phyloP scores from a whole-genome alignment of 768 basidiomycete genomes.

The Trametes cinnabarina region DNA sequence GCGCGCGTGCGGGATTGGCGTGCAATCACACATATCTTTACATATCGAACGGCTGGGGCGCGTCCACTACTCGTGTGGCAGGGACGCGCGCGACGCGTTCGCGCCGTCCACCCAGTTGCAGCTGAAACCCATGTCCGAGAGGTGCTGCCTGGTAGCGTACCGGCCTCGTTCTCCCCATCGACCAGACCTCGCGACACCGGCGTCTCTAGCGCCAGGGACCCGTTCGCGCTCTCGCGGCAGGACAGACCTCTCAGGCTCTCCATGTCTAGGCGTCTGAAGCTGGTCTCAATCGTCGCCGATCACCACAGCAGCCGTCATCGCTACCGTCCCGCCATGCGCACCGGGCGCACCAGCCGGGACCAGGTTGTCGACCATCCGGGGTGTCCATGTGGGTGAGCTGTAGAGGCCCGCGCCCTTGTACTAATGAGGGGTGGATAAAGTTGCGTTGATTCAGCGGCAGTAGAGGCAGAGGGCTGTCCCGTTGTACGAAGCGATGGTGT shows the following conservation, averaged over 20 bases:
- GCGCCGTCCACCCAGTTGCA: conserved; percentile 39
- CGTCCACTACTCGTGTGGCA: conserved; percentile 39
- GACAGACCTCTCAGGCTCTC: conserved; percentile 34
- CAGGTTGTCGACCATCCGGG: conserved; percentile 37
- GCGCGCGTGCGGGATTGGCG: too few relatives aligned
- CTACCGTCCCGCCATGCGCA: conserved; percentile 25
- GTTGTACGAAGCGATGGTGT: conserved; percentile 37
- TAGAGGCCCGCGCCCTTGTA: conserved; percentile 35
- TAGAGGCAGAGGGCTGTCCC: conserved; percentile 38
- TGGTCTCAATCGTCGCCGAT: conserved; percentile 41
- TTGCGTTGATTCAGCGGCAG: conserved; percentile 42
- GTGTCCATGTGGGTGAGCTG: conserved; percentile 30
- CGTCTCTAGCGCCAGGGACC: conserved; percentile 25
- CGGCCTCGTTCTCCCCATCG: conserved; percentile 25
- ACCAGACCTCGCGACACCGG: conserved; percentile 32
- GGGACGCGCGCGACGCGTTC: conserved; percentile 36
- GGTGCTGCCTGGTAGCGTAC: too few relatives aligned
- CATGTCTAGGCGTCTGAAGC: conserved; percentile 36
- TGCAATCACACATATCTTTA: too few relatives aligned
- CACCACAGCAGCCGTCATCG: conserved; percentile 34
- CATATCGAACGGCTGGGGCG: conserved; percentile 44
- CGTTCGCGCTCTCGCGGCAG: conserved; percentile 29
- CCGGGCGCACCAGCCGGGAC: conserved; percentile 28
- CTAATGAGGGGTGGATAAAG: conserved; percentile 28
- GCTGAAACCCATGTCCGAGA: conserved; percentile 43